Base-by-base conservation (phyloP, 768 basidiomycete species). In the Boletus subparvulus region DNA sequence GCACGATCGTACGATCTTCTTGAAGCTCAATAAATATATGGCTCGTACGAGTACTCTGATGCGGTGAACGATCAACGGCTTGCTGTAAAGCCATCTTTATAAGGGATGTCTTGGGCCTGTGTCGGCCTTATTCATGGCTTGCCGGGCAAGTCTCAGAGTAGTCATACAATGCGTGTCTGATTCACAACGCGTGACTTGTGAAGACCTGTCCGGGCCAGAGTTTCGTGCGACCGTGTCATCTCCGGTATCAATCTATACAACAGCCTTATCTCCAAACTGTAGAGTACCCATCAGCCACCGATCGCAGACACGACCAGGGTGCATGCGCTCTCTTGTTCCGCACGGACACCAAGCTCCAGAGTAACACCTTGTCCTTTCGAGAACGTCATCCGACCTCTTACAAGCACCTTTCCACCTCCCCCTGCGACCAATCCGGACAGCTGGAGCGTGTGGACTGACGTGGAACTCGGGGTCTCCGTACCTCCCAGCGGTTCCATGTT, bases 401-500 rank as follows among this genome's bases (percentile, higher is more conserved):
- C 94, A 54, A 99, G 81, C 33, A 97, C 91, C 77, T 98, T 98
- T n/a, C 94, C 95, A 26, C 92, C 94, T 24, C 94, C 94, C 33
- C 96, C 95, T 26, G 83, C 80, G 17, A 97, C 89, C 60, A 98
- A 67, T 43, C 97, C 97, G 16, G 94, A 92, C 42, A 99, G 73
- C 67, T 96, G 95, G 52, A 99, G 81, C 30, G 95, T 96, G 74
- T 99, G 97, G 47, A 98, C 90, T 4, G 94, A 87, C 10, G 86
- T 78, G 28, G 91, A 91, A 19, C 85, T 77, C 0, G 96, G 93
- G 9, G 74, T 71, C 71, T 98, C 92, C 5, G 90, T 87, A 13
- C 97, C 97, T 60, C 96, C 96, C 17, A 99, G 77, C 7, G 97
- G 83, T 67, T 98, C 94, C 96, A 99, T 98, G 70, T 92, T 90